Evolutionary conservation across 192 early-diverging fungal genomes (phyloP).

Genomic region (Chytriomyces sp.): DNA sequence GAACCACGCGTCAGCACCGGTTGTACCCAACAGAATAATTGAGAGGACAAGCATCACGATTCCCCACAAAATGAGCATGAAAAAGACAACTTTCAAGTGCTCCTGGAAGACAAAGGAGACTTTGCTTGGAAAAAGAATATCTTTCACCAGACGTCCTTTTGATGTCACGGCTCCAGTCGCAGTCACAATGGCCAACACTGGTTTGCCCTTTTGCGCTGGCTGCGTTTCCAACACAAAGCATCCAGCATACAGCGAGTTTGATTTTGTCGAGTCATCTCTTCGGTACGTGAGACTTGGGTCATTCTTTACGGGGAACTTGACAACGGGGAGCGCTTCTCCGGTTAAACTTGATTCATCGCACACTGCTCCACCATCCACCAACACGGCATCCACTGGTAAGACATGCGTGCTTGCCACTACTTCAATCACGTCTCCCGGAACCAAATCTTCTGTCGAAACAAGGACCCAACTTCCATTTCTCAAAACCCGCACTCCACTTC

Average conservation of each 20-base stretch:
- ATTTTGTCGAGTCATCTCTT: constrained; percentile 47
- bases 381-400: constrained; percentile 71
- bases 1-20: constrained; percentile 71
- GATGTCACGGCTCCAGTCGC: constrained; percentile 70
- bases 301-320: constrained; percentile 71
- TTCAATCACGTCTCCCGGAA: constrained; percentile 76
- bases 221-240: constrained; percentile 68
- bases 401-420: constrained; percentile 49
- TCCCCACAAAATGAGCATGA: constrained; percentile 71
- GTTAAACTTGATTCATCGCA: constrained; percentile 78
- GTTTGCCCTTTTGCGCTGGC: constrained; percentile 25
- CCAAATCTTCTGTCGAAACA: constrained; percentile 59
- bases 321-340: constrained; percentile 79
- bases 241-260: constrained; percentile 72
- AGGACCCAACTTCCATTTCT: constrained; percentile 63
- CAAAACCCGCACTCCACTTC: constrained; percentile 48
- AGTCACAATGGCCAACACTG: constrained; percentile 65
- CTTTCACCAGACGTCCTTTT: constrained; percentile 74
- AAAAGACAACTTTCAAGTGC: constrained; percentile 74
- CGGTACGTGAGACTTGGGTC: constrained; percentile 48
- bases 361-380: constrained; percentile 72
- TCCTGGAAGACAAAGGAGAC: constrained; percentile 81
- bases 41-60: constrained; percentile 52
- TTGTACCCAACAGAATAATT: constrained; percentile 39
- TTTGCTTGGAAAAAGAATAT: constrained; percentile 73